These are phyloP conservation scores for Barnettozyma vustinii DNA, from an alignment of 805 yeast genomes.

Conservation along the genomic window DNA sequence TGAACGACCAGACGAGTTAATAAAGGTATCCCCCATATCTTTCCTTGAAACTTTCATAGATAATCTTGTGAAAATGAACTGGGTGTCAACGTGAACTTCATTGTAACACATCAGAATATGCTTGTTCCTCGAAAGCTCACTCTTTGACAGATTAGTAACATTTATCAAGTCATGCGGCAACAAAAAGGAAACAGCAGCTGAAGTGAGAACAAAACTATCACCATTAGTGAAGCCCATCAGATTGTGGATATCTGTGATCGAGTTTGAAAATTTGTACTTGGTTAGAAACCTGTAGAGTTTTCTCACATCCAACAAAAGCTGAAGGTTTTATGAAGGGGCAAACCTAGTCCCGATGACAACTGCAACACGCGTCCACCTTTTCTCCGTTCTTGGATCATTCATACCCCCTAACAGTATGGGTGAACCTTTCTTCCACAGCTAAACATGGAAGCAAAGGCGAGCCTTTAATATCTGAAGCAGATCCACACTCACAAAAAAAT, in stretches of 20 bases:
- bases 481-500: conserved; percentile 27
- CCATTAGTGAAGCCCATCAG: conserved; percentile 15
- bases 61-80: conserved; percentile 14
- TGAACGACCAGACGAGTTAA: conserved; percentile 4
- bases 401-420: conserved; percentile 32
- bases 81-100: conserved; percentile 21
- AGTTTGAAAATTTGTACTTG: conserved; percentile 18
- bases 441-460: conserved; percentile 22
- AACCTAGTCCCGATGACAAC: conserved; percentile 22
- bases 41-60: background rate
- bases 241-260: conserved; percentile 12
- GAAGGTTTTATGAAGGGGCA: conserved; percentile 19
- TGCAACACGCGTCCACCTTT: conserved; percentile 19
- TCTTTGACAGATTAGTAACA: conserved; percentile 10
- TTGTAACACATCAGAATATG: conserved; percentile 12
- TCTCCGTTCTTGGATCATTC: conserved; percentile 11
- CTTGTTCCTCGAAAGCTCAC: background rate
- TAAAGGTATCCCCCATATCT: background rate
- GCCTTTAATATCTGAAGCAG: conserved; percentile 16
- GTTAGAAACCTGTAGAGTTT: conserved; percentile 28
- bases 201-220: conserved; percentile 4
- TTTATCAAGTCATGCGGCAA: conserved; percentile 7
- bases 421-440: conserved; percentile 30
- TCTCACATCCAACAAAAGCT: conserved; percentile 31
- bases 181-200: conserved; percentile 11